Conservation (phyloP, 2,329 filamentous ascomycete species). For the Colletotrichum scovillei region DNA sequence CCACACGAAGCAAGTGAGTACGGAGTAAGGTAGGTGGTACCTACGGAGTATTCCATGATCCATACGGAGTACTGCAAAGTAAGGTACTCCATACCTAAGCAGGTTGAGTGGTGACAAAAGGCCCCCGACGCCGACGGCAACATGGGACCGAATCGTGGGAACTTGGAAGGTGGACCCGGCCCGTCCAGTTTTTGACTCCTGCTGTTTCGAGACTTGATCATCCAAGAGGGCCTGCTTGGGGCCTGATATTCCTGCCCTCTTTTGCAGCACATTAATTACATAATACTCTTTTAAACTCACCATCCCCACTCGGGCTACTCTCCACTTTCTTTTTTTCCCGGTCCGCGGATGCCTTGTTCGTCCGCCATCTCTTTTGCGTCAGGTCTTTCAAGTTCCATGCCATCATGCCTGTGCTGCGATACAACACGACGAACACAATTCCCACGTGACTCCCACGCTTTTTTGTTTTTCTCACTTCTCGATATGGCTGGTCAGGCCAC, state of each 20-base stretch:
- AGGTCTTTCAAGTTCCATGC: background rate
- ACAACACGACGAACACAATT: background rate
- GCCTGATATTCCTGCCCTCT: background rate
- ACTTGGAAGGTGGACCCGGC: conserved; percentile 30
- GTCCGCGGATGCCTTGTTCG: background rate
- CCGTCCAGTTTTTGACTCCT: conserved; percentile 25
- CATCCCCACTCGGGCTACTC: background rate
- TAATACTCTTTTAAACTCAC: background rate
- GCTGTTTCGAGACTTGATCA: conserved; percentile 31
- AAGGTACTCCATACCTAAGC: too few species aligned
- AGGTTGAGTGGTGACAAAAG: background rate
- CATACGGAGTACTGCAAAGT: too few species aligned
- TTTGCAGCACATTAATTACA: background rate
- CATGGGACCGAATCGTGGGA: conserved; percentile 9
- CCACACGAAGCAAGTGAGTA: too few species aligned
- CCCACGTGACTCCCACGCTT: conserved; percentile 16
- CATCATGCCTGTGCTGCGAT: background rate
- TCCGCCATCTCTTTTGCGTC: background rate
- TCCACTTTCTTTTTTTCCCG: background rate
- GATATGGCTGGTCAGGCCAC: background rate
- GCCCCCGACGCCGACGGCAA: conserved; percentile 13
- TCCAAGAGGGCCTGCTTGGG: background rate
- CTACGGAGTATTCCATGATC: too few species aligned
- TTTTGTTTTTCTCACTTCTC: background rate
- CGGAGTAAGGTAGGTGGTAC: too few species aligned